phyloP scores from a whole-genome alignment of 805 yeast genomes.

The Nakazawaea siamensis region DNA sequence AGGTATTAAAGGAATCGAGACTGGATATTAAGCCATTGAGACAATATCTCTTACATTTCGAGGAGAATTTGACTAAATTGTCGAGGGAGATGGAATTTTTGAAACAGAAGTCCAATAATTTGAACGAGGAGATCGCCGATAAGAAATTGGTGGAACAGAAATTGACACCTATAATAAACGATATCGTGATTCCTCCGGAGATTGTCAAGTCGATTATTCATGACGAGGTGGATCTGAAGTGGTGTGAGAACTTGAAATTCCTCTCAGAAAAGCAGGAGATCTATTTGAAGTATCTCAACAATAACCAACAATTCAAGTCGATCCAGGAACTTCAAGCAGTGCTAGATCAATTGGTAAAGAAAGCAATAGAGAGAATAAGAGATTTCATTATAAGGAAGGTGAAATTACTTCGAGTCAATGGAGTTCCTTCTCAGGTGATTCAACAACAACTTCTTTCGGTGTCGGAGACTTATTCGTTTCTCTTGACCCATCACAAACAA shows the following conservation, averaged over 20 bases:
- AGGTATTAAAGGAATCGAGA: slow-evolving; percentile 22
- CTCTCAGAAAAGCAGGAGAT: slow-evolving; percentile 50
- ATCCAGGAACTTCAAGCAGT: slow-evolving; percentile 17
- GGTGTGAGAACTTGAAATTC: slow-evolving; percentile 62
- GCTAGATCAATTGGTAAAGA: slow-evolving; percentile 47
- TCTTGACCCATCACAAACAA: slow-evolving; percentile 44
- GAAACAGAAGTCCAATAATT: slow-evolving; percentile 40
- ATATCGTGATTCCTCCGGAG: slow-evolving; percentile 68
- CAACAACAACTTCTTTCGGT: slow-evolving; percentile 60
- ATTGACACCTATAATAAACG: slow-evolving; percentile 70
- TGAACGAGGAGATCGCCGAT: slow-evolving; percentile 37
- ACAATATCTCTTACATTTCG: slow-evolving; percentile 45
- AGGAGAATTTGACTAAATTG: slow-evolving; percentile 43
- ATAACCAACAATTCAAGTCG: slow-evolving; percentile 12
- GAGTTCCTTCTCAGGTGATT: slow-evolving; percentile 62
- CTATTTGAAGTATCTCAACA: slow-evolving; percentile 30
- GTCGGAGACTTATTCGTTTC: slow-evolving; percentile 53
- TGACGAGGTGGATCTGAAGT: slow-evolving; percentile 47
- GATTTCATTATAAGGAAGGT: slow-evolving; percentile 60
- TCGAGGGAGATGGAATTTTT: slow-evolving; percentile 56
- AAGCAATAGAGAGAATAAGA: slow-evolving; percentile 70
- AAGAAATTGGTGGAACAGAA: slow-evolving; percentile 40
- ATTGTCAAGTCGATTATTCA: slow-evolving; percentile 48
- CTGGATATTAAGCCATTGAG: slow-evolving; percentile 41
- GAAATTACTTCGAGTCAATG: slow-evolving; percentile 56